These are phyloP conservation scores for Silybum marianum DNA, from an alignment of 129 eudicot species.

Conservation along the genomic window DNA sequence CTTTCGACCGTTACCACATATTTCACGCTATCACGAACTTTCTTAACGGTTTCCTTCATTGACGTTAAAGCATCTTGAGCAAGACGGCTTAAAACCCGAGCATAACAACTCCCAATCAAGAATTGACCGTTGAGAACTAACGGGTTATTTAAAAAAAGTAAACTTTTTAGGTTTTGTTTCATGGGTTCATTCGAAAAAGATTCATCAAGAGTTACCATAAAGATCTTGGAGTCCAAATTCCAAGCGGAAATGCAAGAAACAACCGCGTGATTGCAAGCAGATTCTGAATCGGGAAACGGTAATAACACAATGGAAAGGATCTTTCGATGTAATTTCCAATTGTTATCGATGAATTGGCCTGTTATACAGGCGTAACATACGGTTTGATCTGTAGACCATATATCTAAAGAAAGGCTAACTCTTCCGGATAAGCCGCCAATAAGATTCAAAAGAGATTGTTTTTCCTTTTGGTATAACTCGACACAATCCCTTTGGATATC, in stretches of 20 bases:
- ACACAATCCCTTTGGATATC: constrained; percentile 55
- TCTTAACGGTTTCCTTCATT: constrained; percentile 44
- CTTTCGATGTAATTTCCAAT: constrained; percentile 60
- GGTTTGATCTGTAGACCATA: constrained; percentile 55
- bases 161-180: constrained; percentile 45
- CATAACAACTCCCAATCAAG: constrained; percentile 65
- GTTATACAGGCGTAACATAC: constrained; percentile 44
- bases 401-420: constrained; percentile 65
- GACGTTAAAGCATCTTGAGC: constrained; percentile 59
- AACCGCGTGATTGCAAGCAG: constrained; percentile 53
- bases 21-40: constrained; percentile 77
- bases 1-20: constrained; percentile 46
- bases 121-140: constrained; percentile 57
- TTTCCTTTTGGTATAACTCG: constrained; percentile 48
- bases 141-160: constrained; percentile 47
- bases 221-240: constrained; percentile 53
- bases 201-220: constrained; percentile 64
- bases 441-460: constrained; percentile 47
- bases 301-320: constrained; percentile 44
- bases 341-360: constrained; percentile 57
- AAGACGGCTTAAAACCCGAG: constrained; percentile 55
- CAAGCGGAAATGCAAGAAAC: constrained; percentile 52
- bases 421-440: constrained; percentile 54
- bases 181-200: constrained; percentile 51
- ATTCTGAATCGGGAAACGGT: constrained; percentile 59